A percentile compares a stretch with the other conserved stretches of the same genome.
Evolutionary conservation across 768 basidiomycete species (phyloP).

Genomic region (Xerocomellus intermedius): DNA sequence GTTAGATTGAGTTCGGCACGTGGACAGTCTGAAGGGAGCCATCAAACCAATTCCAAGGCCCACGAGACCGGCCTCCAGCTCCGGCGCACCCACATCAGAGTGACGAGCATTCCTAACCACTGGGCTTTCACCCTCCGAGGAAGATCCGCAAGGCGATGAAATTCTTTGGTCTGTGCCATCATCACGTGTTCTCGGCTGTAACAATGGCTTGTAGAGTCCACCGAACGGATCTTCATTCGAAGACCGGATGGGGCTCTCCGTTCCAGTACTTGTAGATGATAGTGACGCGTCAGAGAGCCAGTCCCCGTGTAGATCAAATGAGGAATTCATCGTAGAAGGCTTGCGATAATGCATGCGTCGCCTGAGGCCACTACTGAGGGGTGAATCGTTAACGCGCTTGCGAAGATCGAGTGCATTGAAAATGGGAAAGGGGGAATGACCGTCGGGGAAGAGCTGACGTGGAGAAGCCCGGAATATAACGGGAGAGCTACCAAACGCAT

Average conservation of each 20-base stretch:
- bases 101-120: slow-evolving; percentile 37
- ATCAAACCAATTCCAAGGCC: slow-evolving; percentile 46
- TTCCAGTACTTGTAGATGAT: slow-evolving; percentile 22
- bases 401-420: slow-evolving; percentile 33
- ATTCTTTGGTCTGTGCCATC: slow-evolving; percentile 11
- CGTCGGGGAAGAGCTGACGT: slow-evolving; percentile 38
- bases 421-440: slow-evolving; percentile 32
- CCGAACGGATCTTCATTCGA: slow-evolving; percentile 46
- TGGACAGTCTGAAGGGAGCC: slow-evolving; percentile 52
- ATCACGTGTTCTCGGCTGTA: slow-evolving; percentile 10
- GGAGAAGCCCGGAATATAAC: slow-evolving; percentile 44
- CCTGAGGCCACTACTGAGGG: slow-evolving; percentile 35
- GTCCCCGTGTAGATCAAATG: slow-evolving; percentile 23
- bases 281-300: slow-evolving; percentile 34
- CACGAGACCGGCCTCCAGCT: slow-evolving; percentile 35
- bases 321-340: slow-evolving; percentile 28
- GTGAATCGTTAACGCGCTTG: slow-evolving; percentile 46
- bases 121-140: slow-evolving; percentile 48
- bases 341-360: slow-evolving; percentile 32
- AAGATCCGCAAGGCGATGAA: slow-evolving; percentile 21
- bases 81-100: slow-evolving; percentile 20
- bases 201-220: slow-evolving; percentile 41
- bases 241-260: slow-evolving; percentile 28
- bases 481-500: slow-evolving; percentile 33
- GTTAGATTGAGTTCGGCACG: slow-evolving; percentile 32